Conservation (phyloP, 371 early-diverging fungal genomes). For the Mortierella sp. region DNA sequence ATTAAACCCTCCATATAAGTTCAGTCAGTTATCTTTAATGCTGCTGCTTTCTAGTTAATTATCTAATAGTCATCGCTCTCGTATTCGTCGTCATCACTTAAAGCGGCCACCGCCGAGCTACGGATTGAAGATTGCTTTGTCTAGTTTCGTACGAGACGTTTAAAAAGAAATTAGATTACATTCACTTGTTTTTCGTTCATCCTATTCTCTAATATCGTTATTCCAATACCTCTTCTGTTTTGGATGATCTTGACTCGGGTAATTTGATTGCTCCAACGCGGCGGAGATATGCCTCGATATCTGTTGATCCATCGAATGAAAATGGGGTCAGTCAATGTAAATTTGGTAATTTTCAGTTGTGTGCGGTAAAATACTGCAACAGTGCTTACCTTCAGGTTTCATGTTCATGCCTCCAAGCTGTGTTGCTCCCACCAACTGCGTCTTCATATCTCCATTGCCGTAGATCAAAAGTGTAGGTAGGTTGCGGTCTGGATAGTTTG, state of each 20-base stretch:
- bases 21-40: not conserved
- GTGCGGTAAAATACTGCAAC: not conserved
- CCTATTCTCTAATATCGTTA: not conserved
- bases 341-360: not conserved
- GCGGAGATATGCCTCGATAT: conserved; percentile 56
- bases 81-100: conserved; percentile 73
- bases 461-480: conserved; percentile 93
- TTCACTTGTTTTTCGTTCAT: not conserved
- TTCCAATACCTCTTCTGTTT: conserved; percentile 36
- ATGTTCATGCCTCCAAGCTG: conserved; percentile 86
- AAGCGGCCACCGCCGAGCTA: conserved; percentile 66
- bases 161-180: not conserved
- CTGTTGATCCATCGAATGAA: conserved; percentile 14
- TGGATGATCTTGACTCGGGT: conserved; percentile 42
- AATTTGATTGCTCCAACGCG: conserved; percentile 52
- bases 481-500: conserved; percentile 93
- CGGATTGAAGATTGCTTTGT: conserved; percentile 48
- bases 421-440: conserved; percentile 86
- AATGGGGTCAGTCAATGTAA: not conserved
- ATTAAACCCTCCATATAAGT: no score
- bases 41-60: not conserved
- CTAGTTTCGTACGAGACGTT: conserved; percentile 13
- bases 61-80: conserved; percentile 59
- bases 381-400: conserved; percentile 72
- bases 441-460: conserved; percentile 85